These are phyloP conservation scores for Triangularia verruculosa DNA, from an alignment of 2,329 filamentous ascomycete genomes.

Conservation along the genomic window DNA sequence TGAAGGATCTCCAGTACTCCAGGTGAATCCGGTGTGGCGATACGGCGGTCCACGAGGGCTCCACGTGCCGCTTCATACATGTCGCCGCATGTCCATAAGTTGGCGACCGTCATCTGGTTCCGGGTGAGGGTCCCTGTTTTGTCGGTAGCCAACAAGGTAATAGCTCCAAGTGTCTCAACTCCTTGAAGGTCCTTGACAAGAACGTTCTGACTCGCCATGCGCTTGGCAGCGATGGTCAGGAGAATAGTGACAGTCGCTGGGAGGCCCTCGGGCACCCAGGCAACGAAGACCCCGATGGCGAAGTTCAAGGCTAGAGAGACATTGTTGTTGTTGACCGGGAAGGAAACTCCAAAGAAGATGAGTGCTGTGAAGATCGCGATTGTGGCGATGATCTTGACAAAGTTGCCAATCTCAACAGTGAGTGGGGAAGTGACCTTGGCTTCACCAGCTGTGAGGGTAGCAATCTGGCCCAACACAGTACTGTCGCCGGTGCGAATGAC, in stretches of 20 bases:
- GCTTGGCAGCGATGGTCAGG: slow-evolving; percentile 35
- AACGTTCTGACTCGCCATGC: slow-evolving; percentile 45
- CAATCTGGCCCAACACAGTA: slow-evolving; percentile 55
- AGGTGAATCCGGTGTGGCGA: slow-evolving; percentile 56
- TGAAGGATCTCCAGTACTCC: slow-evolving; percentile 31
- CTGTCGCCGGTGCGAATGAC: slow-evolving; percentile 53
- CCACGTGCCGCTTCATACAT: slow-evolving; percentile 50
- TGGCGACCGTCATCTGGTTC: slow-evolving; percentile 57
- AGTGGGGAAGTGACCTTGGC: slow-evolving; percentile 31
- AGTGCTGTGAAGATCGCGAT: slow-evolving; percentile 30
- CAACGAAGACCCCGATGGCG: slow-evolving; percentile 33
- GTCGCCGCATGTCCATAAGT: slow-evolving; percentile 17
- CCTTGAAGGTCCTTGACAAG: slow-evolving; percentile 57
- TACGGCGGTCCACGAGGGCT: slow-evolving; percentile 55
- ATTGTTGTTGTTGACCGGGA: slow-evolving; percentile 26
- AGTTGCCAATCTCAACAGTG: slow-evolving; percentile 34
- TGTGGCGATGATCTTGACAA: slow-evolving; percentile 35
- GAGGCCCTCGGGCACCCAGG: slow-evolving; percentile 41
- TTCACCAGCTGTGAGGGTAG: slow-evolving; percentile 34
- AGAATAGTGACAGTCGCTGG: slow-evolving; percentile 38
- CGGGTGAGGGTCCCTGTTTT: slow-evolving; percentile 64
- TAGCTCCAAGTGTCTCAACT: slow-evolving; percentile 53
- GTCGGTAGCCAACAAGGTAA: slow-evolving; percentile 58
- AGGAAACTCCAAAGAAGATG: slow-evolving; percentile 27
- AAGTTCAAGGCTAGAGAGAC: slow-evolving; percentile 23